Evolutionary conservation across 164 flowering plant species (phyloP).

Genomic region (Nymphaea thermarum): DNA sequence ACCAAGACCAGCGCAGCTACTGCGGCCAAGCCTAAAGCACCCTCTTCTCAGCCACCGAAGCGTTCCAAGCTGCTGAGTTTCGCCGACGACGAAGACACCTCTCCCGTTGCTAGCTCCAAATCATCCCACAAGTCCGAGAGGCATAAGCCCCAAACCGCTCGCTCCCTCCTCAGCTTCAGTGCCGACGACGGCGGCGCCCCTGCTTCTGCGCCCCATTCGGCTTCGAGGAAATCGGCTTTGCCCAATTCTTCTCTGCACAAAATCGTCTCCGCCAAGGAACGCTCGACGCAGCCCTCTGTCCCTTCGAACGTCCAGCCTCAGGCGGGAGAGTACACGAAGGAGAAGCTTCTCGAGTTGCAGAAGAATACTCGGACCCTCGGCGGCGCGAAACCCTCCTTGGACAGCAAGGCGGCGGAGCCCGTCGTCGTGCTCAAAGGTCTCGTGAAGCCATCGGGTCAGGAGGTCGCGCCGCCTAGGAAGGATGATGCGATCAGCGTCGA

Average conservation of each 20-base stretch:
- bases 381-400: constrained; percentile 18
- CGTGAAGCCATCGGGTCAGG: constrained; percentile 36
- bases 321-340: constrained; percentile 80
- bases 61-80: constrained; percentile 63
- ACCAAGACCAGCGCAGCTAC: constrained; percentile 2
- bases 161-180: constrained; percentile 17
- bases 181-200: neutral
- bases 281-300: constrained; percentile 19
- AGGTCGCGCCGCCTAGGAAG: constrained; percentile 12
- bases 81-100: constrained; percentile 69
- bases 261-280: constrained; percentile 38
- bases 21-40: constrained; percentile 12
- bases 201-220: neutral
- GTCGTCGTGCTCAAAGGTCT: constrained; percentile 62
- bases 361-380: constrained; percentile 76
- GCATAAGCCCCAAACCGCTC: neutral
- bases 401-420: constrained; percentile 41
- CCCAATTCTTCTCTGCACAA: constrained; percentile 37
- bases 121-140: constrained; percentile 4
- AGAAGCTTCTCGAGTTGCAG: constrained; percentile 76
- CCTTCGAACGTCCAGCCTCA: constrained; percentile 75
- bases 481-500: constrained; percentile 4
- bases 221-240: constrained; percentile 7
- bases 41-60: neutral
- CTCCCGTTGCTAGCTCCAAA: constrained; percentile 15